These are phyloP conservation scores for Backusella parvicylindrica DNA, from an alignment of 192 early-diverging fungal genomes.

Conservation along the genomic window DNA sequence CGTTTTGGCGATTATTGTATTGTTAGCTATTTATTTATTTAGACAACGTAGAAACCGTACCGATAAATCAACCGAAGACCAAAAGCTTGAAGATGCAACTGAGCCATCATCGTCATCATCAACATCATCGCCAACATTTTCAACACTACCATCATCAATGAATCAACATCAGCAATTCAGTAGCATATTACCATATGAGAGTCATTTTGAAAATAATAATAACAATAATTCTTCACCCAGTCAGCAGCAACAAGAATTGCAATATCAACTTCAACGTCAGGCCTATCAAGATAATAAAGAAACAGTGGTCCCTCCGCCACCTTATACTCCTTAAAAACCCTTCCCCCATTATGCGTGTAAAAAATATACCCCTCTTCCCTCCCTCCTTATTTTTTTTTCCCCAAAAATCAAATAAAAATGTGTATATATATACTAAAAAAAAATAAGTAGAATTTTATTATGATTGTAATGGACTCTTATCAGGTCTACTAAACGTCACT, in stretches of 20 bases:
- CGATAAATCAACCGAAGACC: neutral
- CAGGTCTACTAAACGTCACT: neutral
- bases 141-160: neutral
- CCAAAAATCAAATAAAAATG: neutral
- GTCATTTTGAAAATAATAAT: neutral
- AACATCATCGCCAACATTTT: neutral
- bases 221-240: neutral
- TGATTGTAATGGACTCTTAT: neutral
- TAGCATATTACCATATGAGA: neutral
- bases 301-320: neutral
- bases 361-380: neutral
- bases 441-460: neutral
- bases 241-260: slow-evolving; percentile 8
- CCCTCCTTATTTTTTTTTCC: neutral
- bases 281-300: neutral
- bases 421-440: neutral
- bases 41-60: neutral
- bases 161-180: neutral
- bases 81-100: neutral
- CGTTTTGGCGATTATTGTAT: neutral
- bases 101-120: neutral
- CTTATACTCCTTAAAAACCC: slow-evolving; percentile 1
- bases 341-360: neutral
- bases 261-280: slow-evolving; percentile 5
- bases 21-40: neutral